Percentiles rank a stretch among this genome's conserved stretches.
Conservation (phyloP, 352 stramenopile genomes). For the Phytophthora foliorum region DNA sequence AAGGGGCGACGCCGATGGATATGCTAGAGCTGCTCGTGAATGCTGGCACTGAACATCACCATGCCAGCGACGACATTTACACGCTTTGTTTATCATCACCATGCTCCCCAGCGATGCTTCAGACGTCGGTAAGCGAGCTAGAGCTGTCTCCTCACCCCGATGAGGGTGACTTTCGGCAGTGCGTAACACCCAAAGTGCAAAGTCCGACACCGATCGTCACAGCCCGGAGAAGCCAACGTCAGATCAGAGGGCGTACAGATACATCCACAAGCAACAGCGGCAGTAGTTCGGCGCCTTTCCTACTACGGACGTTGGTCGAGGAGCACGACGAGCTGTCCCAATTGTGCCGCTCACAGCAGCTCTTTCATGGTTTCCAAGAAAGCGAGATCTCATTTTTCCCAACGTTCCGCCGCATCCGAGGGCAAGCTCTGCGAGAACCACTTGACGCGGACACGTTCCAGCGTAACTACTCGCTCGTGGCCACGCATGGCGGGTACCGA, state of each 20-base stretch:
- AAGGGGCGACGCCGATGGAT: slow-evolving; percentile 51
- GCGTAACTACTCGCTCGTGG: slow-evolving; percentile 74
- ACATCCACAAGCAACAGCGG: slow-evolving; percentile 33
- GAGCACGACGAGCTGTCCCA: slow-evolving; percentile 82
- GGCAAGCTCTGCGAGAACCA: slow-evolving; percentile 47
- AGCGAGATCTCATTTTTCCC: slow-evolving; percentile 77
- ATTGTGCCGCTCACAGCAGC: slow-evolving; percentile 66
- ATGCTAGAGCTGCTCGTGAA: slow-evolving; percentile 64
- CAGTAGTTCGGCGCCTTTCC: slow-evolving; percentile 32
- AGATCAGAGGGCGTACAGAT: slow-evolving; percentile 16
- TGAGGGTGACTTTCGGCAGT: slow-evolving; percentile 54
- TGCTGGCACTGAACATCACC: slow-evolving; percentile 30
- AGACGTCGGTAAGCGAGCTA: slow-evolving; percentile 38
- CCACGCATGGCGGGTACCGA: slow-evolving; percentile 66
- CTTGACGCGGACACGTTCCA: slow-evolving; percentile 45
- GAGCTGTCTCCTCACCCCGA: slow-evolving; percentile 36
- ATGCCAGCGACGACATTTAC: slow-evolving; percentile 20
- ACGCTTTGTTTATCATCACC: slow-evolving; percentile 36
- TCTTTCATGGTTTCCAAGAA: slow-evolving; percentile 87
- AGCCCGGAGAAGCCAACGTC: slow-evolving; percentile 6
- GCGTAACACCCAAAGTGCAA: slow-evolving; percentile 56
- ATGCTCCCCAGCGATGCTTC: slow-evolving; percentile 37
- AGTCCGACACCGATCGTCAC: slow-evolving; percentile 28
- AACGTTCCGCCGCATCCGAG: slow-evolving; percentile 81
- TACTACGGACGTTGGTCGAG: slow-evolving; percentile 52